Evolutionary conservation across 192 early-diverging fungal genomes (phyloP).

Genomic region (Linderina pennispora): DNA sequence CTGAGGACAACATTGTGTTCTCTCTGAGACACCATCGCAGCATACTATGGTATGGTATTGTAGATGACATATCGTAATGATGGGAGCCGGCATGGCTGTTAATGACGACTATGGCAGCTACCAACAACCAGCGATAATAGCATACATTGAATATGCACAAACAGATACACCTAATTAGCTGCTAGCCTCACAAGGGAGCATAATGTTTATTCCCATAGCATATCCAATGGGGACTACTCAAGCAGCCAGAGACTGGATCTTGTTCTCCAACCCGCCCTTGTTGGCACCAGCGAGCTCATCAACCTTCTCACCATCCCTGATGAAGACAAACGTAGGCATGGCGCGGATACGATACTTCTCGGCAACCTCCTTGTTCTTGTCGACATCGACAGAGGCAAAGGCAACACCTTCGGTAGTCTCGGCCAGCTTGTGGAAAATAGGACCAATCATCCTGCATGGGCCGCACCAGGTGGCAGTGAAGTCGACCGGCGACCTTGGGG

Average conservation of each 20-base stretch:
- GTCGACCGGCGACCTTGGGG: conserved; percentile 57
- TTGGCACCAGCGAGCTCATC: conserved; percentile 55
- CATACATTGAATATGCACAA: too few relatives aligned
- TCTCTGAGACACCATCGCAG: too few relatives aligned
- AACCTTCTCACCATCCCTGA: conserved; percentile 51
- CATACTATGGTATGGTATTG: too few relatives aligned
- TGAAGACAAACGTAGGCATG: conserved; percentile 80
- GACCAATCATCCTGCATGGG: conserved; percentile 71
- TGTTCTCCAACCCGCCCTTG: conserved; percentile 2
- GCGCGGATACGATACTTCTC: conserved; percentile 45
- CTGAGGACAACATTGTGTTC: too few relatives aligned
- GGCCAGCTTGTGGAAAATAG: conserved; percentile 57
- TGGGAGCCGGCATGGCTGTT: too few relatives aligned
- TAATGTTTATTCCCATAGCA: too few relatives aligned
- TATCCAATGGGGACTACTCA: too few relatives aligned
- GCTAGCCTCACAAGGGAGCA: too few relatives aligned
- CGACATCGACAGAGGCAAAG: conserved; percentile 85
- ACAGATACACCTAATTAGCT: too few relatives aligned
- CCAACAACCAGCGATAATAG: too few relatives aligned
- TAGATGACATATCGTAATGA: too few relatives aligned
- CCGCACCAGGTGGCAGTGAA: conserved; percentile 81
- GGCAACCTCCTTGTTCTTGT: conserved; percentile 51
- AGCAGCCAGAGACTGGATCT: neutral
- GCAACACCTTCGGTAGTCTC: conserved; percentile 45
- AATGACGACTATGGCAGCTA: too few relatives aligned